A percentile compares a stretch with the other conserved stretches of the same genome.
Evolutionary conservation across 345 rosid genomes (phyloP).

Genomic region (Syzygium aqueum): DNA sequence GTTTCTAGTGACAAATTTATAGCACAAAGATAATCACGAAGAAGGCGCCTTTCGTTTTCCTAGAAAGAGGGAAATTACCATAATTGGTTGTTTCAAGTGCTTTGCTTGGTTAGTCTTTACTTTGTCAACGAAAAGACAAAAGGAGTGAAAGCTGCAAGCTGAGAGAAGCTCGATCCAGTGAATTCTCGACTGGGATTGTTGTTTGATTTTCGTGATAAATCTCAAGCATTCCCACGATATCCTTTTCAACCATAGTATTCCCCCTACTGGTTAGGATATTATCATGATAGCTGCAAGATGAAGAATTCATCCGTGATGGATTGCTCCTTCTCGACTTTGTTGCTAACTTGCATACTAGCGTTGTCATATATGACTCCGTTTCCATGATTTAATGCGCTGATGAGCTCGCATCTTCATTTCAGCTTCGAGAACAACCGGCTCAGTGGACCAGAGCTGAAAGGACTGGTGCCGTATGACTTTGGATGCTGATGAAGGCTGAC

Average conservation of each 20-base stretch:
- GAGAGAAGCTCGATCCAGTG: neutral
- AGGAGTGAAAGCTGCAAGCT: neutral
- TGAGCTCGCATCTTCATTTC: constrained; percentile 4
- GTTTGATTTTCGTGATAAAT: neutral
- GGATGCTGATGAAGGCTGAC: constrained; percentile 41
- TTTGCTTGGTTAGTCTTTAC: neutral
- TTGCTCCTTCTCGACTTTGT: neutral
- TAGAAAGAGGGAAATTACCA: neutral
- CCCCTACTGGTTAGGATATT: neutral
- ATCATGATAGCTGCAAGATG: neutral
- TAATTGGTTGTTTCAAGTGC: neutral
- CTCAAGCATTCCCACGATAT: neutral
- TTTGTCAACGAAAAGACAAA: neutral
- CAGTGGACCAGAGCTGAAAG: constrained; percentile 68
- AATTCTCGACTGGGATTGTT: neutral
- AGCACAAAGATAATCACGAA: neutral
- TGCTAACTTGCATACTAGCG: neutral
- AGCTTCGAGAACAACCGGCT: constrained; percentile 51
- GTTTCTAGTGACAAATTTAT: neutral
- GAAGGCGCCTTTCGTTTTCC: neutral
- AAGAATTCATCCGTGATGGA: neutral
- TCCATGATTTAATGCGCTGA: neutral
- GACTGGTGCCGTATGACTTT: constrained; percentile 56
- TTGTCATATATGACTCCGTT: neutral
- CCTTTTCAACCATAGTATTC: neutral